Evolutionary conservation across 768 basidiomycete genomes (phyloP), one percentile per base, ranked within the genome.

Genomic region (Kwoniella sp.): DNA sequence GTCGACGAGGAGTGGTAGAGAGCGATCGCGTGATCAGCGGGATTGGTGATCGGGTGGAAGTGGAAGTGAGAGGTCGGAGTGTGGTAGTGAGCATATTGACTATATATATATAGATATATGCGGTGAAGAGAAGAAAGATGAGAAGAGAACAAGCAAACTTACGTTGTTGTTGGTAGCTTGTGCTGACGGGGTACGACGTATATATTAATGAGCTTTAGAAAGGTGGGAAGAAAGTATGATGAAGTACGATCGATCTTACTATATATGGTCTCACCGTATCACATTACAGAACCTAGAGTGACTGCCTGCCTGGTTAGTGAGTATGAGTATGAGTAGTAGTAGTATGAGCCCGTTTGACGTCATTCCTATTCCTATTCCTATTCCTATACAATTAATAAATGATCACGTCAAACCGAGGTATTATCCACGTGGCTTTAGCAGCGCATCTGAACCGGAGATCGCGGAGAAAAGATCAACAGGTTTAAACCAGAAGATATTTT

Each of bases 11-110:
- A 19, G 40, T 15, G 8, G 40, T 44, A 15, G 10, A 44, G 8
- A 44, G 10, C 8, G 40, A 44, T 19, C 40, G 40, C 10, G 40
- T 44, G 40, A 44, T 44, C 40, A 15, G 17, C 17, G 40, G 17
- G 8, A 19, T 10, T 44, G 40, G 17, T 44, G 40, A 44, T 44
- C 40, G 40, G 40, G 40, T 10, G 17, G 40, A 9, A 44, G 37
- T 15, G 29, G 57, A 36, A 27, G 30, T 24, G 33, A 58, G 30
- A n/a, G 33, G 30, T 36, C 57, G 47, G 27, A 46, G n/a, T 2
- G 57, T 36, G 8, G 44, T 21, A 6, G 40, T 44, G 10, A 44
- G 40, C 40, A 44, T 44, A 4, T 6, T 9, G 10, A 15, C 17
- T 4, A 15, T 44, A 44, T 44, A 44, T 33, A 15, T 44, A 19